A percentile compares a stretch with the other conserved stretches of the same genome.
phyloP scores from a whole-genome alignment of 441 rosid genomes.

The Jatropha multifida region DNA sequence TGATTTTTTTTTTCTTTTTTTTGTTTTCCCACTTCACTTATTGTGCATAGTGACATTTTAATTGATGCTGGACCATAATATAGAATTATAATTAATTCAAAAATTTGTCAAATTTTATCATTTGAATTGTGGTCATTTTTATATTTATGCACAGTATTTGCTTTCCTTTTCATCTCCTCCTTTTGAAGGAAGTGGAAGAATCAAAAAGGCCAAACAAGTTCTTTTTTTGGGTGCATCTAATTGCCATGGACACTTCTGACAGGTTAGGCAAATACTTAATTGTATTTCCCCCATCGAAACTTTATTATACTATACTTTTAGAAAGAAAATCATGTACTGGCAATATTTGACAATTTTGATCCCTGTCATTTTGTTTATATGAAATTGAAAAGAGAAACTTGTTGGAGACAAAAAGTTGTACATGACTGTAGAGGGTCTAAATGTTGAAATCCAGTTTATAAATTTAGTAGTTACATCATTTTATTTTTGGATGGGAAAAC shows the following conservation, averaged over 20 bases:
- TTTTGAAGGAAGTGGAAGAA: slow-evolving; percentile 37
- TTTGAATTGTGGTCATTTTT: neutral
- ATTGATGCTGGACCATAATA: neutral
- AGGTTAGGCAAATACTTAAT: slow-evolving; percentile 49
- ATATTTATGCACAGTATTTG: slow-evolving; percentile 17
- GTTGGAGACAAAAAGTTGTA: neutral
- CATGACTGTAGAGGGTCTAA: slow-evolving; percentile 8
- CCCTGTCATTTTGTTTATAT: slow-evolving; percentile 33
- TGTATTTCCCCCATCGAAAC: slow-evolving; percentile 22
- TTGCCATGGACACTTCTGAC: slow-evolving; percentile 27
- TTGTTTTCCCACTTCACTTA: neutral
- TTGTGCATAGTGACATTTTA: neutral
- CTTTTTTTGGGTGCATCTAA: slow-evolving; percentile 23
- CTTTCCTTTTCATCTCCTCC: slow-evolving; percentile 6
- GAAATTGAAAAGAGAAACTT: slow-evolving; percentile 31
- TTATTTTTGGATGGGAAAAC: slow-evolving; percentile 36
- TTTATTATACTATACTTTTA: slow-evolving; percentile 21
- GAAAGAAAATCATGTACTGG: slow-evolving; percentile 23
- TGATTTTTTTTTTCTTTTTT: neutral
- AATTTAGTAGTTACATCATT: slow-evolving; percentile 1
- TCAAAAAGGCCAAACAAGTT: slow-evolving; percentile 32
- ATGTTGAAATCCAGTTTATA: neutral
- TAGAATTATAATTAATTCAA: neutral
- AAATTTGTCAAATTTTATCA: neutral
- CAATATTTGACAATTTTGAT: slow-evolving; percentile 31